phyloP scores from a whole-genome alignment of 1,284 basidiomycete genomes.

The Macrocystidia cucumis region DNA sequence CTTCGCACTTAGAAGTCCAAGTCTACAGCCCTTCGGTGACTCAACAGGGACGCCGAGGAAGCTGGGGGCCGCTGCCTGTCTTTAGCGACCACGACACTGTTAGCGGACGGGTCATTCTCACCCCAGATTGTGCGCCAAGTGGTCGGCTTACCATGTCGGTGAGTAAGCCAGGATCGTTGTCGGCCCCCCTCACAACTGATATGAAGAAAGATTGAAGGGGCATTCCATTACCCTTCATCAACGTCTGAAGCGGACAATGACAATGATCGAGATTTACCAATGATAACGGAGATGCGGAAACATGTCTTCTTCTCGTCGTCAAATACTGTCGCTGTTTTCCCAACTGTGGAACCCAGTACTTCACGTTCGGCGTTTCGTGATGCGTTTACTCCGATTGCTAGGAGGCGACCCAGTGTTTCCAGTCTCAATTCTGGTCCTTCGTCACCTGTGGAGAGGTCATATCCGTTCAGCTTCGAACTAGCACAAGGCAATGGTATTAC shows the following conservation, averaged over 20 bases:
- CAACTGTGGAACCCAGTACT: slow-evolving; percentile 24
- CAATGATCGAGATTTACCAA: slow-evolving; percentile 16
- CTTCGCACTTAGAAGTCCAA: slow-evolving; percentile 48
- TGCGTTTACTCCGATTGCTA: slow-evolving; percentile 35
- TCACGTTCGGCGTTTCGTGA: slow-evolving; percentile 44
- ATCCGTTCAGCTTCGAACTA: slow-evolving; percentile 52
- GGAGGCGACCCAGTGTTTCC: slow-evolving; percentile 32
- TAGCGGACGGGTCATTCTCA: slow-evolving; percentile 49
- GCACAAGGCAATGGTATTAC: slow-evolving; percentile 39
- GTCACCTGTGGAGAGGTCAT: slow-evolving; percentile 30
- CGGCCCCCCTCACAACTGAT: slow-evolving; percentile 6
- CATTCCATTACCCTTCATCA: slow-evolving; percentile 43
- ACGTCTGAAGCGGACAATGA: slow-evolving; percentile 23
- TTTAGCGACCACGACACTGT: slow-evolving; percentile 54
- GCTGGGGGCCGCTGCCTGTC: slow-evolving; percentile 39
- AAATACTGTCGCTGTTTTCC: slow-evolving; percentile 34
- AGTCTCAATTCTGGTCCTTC: slow-evolving; percentile 24
- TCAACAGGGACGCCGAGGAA: slow-evolving; percentile 25
- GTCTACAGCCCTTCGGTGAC: slow-evolving; percentile 46
- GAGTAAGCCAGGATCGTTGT: slow-evolving; percentile 20
- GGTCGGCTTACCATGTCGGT: slow-evolving; percentile 57
- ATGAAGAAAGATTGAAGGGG: slow-evolving; percentile 47
- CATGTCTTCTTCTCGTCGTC: slow-evolving; percentile 54
- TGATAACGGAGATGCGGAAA: slow-evolving; percentile 26
- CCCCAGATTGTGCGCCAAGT: slow-evolving; percentile 37